These are phyloP conservation scores for Stephania yunnanensis DNA, from an alignment of 164 flowering plant genomes.

Conservation along the genomic window DNA sequence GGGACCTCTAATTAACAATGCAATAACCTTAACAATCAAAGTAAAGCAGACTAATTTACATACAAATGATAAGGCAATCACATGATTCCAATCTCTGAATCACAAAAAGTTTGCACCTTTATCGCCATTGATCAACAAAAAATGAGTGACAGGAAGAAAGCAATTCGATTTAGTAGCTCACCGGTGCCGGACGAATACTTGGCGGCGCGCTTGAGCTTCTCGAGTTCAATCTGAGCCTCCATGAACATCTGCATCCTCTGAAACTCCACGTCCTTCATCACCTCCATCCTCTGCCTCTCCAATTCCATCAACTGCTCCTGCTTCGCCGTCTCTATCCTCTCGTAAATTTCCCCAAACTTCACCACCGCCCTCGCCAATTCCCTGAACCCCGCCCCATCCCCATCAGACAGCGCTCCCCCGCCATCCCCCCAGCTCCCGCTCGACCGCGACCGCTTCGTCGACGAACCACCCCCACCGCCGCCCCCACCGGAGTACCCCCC, in stretches of 20 bases:
- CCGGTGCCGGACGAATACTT: slow-evolving; percentile 23
- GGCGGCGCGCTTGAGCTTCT: slow-evolving; percentile 38
- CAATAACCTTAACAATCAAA: no score
- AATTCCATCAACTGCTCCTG: slow-evolving; percentile 51
- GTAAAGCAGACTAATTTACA: no score
- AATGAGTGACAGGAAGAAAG: not conserved
- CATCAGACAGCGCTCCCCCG: slow-evolving; percentile 11
- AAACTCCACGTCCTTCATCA: slow-evolving; percentile 51
- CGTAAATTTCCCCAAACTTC: slow-evolving; percentile 48
- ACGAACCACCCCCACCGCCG: slow-evolving; percentile 17
- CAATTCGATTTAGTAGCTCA: slow-evolving; percentile 6
- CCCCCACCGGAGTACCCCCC: slow-evolving; percentile 11
- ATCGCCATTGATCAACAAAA: not conserved
- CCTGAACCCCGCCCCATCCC: slow-evolving; percentile 28
- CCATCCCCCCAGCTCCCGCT: slow-evolving; percentile 25
- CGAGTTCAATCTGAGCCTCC: slow-evolving; percentile 51
- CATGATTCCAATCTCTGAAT: not conserved
- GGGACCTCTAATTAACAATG: no score
- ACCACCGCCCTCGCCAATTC: slow-evolving; percentile 48
- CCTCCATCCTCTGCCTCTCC: slow-evolving; percentile 59
- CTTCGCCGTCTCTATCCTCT: slow-evolving; percentile 45
- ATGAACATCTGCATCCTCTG: slow-evolving; percentile 52
- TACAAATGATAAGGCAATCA: not conserved
- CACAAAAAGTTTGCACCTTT: not conserved
- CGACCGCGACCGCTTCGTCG: slow-evolving; percentile 14